These are phyloP conservation scores for Verticillium nubilum DNA, from an alignment of 2,329 filamentous ascomycete species.

Conservation along the genomic window DNA sequence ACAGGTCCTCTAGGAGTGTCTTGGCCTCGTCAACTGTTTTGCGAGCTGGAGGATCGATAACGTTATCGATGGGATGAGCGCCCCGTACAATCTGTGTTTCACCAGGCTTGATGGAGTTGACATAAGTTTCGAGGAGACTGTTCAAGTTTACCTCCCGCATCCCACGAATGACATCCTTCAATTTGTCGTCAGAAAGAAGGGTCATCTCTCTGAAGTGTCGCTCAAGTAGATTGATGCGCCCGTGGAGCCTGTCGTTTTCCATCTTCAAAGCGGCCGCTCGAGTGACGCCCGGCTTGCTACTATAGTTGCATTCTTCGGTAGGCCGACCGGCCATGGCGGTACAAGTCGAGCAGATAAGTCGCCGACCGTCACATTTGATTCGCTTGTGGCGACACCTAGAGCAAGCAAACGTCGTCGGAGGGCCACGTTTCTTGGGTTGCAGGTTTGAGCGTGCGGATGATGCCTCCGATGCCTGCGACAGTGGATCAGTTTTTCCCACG, in stretches of 20 bases:
- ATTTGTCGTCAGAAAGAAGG: neutral
- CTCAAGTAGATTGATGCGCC: neutral
- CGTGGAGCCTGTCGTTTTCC: neutral
- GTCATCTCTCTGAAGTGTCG: neutral
- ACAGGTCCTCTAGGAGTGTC: neutral
- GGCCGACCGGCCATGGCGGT: neutral
- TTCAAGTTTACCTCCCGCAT: neutral
- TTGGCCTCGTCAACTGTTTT: neutral
- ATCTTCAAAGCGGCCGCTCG: neutral
- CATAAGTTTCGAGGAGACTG: neutral
- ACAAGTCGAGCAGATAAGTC: neutral
- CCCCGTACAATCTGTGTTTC: neutral
- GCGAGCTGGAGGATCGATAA: neutral
- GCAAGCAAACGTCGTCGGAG: neutral
- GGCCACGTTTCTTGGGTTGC: neutral
- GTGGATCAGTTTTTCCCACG: neutral
- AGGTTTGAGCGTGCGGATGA: neutral
- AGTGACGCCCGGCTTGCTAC: neutral
- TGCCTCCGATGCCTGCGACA: neutral
- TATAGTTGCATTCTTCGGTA: neutral
- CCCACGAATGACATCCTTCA: neutral
- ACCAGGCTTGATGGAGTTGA: neutral
- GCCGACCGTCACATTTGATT: neutral
- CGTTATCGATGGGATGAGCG: neutral
- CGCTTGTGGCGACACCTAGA: neutral